A percentile compares a stretch with the other conserved stretches of the same genome.
phyloP scores from a whole-genome alignment of 2,329 filamentous ascomycete genomes.

The Fusarium musae region DNA sequence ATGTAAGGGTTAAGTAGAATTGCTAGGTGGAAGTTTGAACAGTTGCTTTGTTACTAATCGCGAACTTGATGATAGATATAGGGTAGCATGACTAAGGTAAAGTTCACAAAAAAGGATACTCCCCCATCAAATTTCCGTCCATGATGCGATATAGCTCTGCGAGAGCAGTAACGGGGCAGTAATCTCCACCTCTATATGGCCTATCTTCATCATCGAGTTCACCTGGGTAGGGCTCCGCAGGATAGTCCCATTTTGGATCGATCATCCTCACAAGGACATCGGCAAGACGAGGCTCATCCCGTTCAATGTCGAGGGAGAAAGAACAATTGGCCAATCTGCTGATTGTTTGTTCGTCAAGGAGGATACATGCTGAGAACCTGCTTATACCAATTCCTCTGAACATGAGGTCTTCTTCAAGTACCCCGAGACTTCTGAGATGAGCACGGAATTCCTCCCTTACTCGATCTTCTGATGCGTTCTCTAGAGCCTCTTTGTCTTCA shows the following conservation, averaged over 20 bases:
- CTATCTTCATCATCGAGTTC: not conserved
- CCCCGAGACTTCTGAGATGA: conserved; percentile 10
- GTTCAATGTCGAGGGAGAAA: not conserved
- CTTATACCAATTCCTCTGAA: conserved; percentile 12
- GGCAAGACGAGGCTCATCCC: not conserved
- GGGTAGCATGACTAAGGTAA: not conserved
- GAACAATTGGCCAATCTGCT: not conserved
- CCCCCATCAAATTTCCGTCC: conserved; percentile 15
- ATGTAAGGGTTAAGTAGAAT: not conserved
- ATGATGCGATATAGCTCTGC: conserved; percentile 20
- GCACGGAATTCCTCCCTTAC: conserved; percentile 30
- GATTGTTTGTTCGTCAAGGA: conserved; percentile 11
- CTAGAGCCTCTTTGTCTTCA: conserved; percentile 9
- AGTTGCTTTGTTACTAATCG: not conserved
- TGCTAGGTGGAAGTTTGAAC: not conserved
- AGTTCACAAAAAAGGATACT: conserved; percentile 11
- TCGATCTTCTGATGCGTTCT: conserved; percentile 27
- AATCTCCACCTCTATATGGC: conserved; percentile 9
- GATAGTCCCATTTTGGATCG: conserved; percentile 27
- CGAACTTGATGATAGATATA: not conserved
- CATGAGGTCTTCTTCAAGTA: conserved; percentile 20
- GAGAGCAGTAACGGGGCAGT: not conserved
- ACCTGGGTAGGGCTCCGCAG: conserved; percentile 1
- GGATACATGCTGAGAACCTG: conserved; percentile 10
- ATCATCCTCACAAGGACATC: conserved; percentile 4